Evolutionary conservation across 139 green algal genomes (phyloP), one percentile per base, ranked within the genome.

Genomic region (Monoraphidium neglectum): DNA sequence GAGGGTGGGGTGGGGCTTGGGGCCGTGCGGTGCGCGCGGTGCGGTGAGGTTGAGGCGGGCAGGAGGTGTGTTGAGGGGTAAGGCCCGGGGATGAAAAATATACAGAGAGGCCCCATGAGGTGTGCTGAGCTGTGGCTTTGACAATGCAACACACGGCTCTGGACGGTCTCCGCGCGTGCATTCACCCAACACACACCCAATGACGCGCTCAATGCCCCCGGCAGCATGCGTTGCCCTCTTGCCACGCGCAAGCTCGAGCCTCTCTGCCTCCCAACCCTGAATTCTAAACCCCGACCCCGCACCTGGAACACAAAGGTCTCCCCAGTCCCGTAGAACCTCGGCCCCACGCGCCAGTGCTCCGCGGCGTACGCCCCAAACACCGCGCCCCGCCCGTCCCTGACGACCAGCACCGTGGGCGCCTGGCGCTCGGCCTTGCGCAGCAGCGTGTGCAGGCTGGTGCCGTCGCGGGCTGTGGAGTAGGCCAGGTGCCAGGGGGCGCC

Each of bases 251-350:
- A 36, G 12, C 8, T 35, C 4, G 28, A 60, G 18, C 51, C 18
- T 60, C 51, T 60, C 51, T 60, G 21, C 51, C 51, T 18, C 18
- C 21, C 51, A 18, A 60, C 51, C 18, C 18, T 60, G 18, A 28
- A 21, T 60, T 60, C 18, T 21, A 60, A 60, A 60, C 49, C 85
- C 18, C 70, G 89, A 80, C 77, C 88, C 81, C 43, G 43, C 16
- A 96, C 62, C 68, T 93, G 86, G 74, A 97, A 97, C 6, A 95
- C 92, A 68, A 97, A 95, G 5, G 82, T 91, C 81, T 96, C 90
- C 0, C 91, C 93, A 0, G 82, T 93, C 67, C 91, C 92, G 78
- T 92, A 96, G 83, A 92, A 97, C 47, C 92, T 79, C 3, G 89
- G 81, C 0, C 72, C 71, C 2, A 89, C 70, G 38, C 63, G 73